Evolutionary conservation across 495 filamentous ascomycete species (phyloP).

Genomic region (Aspergillus conjunctus): DNA sequence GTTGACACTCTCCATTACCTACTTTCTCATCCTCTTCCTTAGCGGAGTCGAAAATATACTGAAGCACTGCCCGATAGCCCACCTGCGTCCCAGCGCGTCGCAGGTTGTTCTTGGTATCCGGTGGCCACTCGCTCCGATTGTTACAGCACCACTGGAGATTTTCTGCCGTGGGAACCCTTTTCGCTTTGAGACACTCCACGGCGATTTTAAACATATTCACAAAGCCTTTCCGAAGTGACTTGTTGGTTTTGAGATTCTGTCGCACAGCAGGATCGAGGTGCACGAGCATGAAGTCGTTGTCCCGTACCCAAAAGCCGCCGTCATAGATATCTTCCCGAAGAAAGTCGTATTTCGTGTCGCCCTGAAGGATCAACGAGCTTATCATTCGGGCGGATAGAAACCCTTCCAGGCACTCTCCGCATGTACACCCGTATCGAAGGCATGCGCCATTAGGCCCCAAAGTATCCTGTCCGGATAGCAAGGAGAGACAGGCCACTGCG

Average conservation of each 20-base stretch:
- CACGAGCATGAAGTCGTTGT: constrained; percentile 18
- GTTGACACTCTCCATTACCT: constrained; percentile 30
- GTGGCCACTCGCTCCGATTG: constrained; percentile 31
- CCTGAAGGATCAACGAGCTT: constrained; percentile 27
- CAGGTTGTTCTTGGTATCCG: constrained; percentile 28
- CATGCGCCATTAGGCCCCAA: constrained; percentile 19
- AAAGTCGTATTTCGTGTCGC: constrained; percentile 22
- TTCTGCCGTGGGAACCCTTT: constrained; percentile 25
- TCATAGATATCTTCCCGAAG: constrained; percentile 20
- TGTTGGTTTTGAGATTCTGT: constrained; percentile 33
- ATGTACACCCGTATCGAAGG: constrained; percentile 34
- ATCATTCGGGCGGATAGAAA: constrained; percentile 39
- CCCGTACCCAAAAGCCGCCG: constrained; percentile 22
- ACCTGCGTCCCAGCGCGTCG: constrained; percentile 26
- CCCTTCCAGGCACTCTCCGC: constrained; percentile 34
- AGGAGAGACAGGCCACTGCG: constrained; percentile 30
- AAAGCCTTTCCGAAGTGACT: constrained; percentile 33
- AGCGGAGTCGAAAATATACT: constrained; percentile 30
- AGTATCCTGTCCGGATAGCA: constrained; percentile 23
- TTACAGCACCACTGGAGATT: constrained; percentile 26
- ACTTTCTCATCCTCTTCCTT: constrained; percentile 31
- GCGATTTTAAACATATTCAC: constrained; percentile 30
- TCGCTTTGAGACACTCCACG: constrained; percentile 25
- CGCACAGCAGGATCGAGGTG: constrained; percentile 30
- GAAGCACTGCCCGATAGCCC: constrained; percentile 29